A percentile compares a stretch with the other conserved stretches of the same genome.
Conservation (phyloP, 768 basidiomycete genomes). For the Piloderma croceum region DNA sequence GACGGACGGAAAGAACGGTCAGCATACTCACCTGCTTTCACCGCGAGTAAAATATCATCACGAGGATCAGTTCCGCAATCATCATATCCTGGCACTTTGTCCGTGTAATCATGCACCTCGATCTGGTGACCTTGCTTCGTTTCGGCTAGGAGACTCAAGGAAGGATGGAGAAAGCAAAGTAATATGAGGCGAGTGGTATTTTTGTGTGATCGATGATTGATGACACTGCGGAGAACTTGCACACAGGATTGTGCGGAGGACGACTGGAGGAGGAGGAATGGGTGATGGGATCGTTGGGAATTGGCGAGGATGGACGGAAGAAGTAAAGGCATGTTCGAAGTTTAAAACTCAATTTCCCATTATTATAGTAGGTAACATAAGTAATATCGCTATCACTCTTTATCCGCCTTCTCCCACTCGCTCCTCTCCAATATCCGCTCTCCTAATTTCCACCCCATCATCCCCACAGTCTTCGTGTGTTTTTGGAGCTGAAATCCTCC, state of each 20-base stretch:
- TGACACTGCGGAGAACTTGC: slow-evolving; percentile 46
- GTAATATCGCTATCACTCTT: slow-evolving; percentile 1
- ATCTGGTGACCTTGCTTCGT: slow-evolving; percentile 22
- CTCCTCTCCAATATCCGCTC: slow-evolving; percentile 38
- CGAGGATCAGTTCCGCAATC: slow-evolving; percentile 29
- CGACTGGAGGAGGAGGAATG: slow-evolving; percentile 54
- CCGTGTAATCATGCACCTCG: slow-evolving; percentile 45
- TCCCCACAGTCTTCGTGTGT: slow-evolving; percentile 41
- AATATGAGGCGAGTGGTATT: slow-evolving; percentile 32
- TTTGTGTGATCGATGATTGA: slow-evolving; percentile 22
- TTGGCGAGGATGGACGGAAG: slow-evolving; percentile 23
- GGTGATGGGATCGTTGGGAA: slow-evolving; percentile 28
- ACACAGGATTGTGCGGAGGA: slow-evolving; percentile 52
- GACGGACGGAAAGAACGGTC: slow-evolving; percentile 19
- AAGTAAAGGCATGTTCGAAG: slow-evolving; percentile 21
- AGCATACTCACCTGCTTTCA: slow-evolving; percentile 31
- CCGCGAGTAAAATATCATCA: slow-evolving; percentile 34
- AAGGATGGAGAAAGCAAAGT: slow-evolving; percentile 55
- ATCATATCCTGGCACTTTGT: slow-evolving; percentile 48
- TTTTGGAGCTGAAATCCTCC: slow-evolving; percentile 47
- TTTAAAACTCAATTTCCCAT: not conserved
- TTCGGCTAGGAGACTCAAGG: slow-evolving; percentile 37
- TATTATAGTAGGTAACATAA: too few relatives aligned
- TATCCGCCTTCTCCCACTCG: slow-evolving; percentile 37
- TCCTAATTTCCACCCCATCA: slow-evolving; percentile 53